These are phyloP conservation scores for Dalechampia spathulata DNA, from an alignment of 441 rosid species.

Conservation along the genomic window DNA sequence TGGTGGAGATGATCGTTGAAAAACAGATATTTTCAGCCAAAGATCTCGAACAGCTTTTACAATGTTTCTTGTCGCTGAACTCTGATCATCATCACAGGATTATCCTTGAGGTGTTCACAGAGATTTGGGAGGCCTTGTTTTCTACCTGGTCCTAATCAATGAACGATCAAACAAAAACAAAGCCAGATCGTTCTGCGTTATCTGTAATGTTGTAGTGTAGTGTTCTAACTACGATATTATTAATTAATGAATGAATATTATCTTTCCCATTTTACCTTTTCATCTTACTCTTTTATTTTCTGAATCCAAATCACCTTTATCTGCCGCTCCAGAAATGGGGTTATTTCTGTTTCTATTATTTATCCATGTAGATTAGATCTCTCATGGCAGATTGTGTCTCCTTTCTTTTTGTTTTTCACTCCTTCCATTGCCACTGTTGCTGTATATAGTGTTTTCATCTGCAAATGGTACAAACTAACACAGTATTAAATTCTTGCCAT, in stretches of 20 bases:
- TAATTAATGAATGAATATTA: constrained; percentile 4
- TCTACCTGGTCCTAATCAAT: constrained; percentile 26
- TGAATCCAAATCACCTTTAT: neutral
- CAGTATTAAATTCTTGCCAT: too few species aligned
- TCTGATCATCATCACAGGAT: constrained; percentile 63
- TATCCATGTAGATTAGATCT: neutral
- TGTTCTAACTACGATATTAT: constrained; percentile 8
- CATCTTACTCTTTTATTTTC: neutral
- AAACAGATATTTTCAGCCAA: constrained; percentile 60
- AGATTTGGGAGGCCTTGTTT: constrained; percentile 73
- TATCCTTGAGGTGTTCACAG: constrained; percentile 69
- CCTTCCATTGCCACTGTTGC: too few species aligned
- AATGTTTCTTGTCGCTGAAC: constrained; percentile 76
- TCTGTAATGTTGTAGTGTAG: constrained; percentile 13
- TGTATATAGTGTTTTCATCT: too few species aligned
- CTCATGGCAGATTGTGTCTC: constrained; percentile 3
- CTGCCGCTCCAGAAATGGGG: too few species aligned
- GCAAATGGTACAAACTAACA: too few species aligned
- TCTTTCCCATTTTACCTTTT: neutral
- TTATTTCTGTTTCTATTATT: too few species aligned
- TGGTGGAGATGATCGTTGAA: constrained; percentile 97
- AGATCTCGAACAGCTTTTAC: constrained; percentile 68
- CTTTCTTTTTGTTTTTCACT: too few species aligned
- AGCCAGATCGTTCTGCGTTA: neutral
- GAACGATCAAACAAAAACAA: neutral